Percentiles rank a stretch among this genome's conserved stretches.
These are phyloP conservation scores for Cupressus sempervirens DNA, from an alignment of 75 land plant genomes.

Conservation along the genomic window DNA sequence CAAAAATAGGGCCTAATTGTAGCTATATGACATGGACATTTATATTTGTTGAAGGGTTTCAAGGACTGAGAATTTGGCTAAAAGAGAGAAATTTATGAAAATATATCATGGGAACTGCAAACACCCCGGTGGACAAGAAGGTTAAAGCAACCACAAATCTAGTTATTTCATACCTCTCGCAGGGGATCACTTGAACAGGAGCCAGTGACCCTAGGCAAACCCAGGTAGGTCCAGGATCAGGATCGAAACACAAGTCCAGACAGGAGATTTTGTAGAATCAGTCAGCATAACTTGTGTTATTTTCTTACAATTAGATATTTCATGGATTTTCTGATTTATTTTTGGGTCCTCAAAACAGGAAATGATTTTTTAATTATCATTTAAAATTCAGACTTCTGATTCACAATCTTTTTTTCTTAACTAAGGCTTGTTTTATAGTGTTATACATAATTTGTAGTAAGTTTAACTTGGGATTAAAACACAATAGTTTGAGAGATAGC, in stretches of 20 bases:
- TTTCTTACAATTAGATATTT: too few species aligned
- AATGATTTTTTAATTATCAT: neutral
- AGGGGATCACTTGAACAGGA: neutral
- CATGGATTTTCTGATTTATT: neutral
- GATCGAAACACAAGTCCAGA: too few species aligned
- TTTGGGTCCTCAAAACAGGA: neutral
- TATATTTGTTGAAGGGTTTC: too few species aligned
- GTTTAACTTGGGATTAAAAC: neutral
- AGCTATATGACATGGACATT: too few species aligned
- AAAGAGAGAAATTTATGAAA: too few species aligned
- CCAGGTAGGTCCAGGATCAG: too few species aligned
- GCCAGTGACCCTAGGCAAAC: too few species aligned
- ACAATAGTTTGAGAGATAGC: neutral
- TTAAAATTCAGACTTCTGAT: neutral
- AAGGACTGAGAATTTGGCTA: too few species aligned
- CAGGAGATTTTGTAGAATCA: too few species aligned
- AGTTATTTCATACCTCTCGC: neutral
- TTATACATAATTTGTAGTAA: neutral
- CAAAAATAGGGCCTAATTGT: too few species aligned
- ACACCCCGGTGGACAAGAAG: neutral
- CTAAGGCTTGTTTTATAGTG: neutral
- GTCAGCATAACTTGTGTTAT: too few species aligned
- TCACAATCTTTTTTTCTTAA: neutral
- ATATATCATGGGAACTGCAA: neutral
- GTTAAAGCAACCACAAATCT: neutral